Conservation (phyloP, 768 basidiomycete genomes). For the Podaxis sp. region DNA sequence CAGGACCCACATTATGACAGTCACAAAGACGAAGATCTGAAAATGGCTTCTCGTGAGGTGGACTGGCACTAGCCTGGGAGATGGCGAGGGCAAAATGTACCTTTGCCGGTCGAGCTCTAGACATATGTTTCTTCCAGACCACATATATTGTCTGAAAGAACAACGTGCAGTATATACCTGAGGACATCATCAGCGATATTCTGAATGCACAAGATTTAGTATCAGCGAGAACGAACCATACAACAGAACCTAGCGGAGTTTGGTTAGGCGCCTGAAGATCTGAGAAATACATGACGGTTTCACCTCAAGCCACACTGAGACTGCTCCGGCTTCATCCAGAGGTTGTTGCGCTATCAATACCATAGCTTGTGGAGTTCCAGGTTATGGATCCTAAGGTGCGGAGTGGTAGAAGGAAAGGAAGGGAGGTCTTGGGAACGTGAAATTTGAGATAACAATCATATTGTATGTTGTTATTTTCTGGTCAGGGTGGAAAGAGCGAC, state of each 20-base stretch:
- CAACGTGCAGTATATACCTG: neutral
- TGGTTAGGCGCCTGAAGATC: neutral
- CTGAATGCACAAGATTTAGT: neutral
- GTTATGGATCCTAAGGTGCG: neutral
- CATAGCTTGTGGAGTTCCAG: neutral
- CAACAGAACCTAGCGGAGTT: neutral
- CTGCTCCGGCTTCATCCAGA: neutral
- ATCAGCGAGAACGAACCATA: neutral
- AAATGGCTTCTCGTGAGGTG: neutral
- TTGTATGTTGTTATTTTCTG: no score
- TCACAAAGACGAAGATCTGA: neutral
- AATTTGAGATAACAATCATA: no score
- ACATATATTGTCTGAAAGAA: constrained; percentile 15
- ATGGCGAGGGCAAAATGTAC: neutral
- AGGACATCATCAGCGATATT: neutral
- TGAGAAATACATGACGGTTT: neutral
- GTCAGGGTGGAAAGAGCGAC: no score
- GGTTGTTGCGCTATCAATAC: neutral
- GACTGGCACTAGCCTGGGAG: neutral
- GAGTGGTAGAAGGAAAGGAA: no score
- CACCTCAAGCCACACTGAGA: neutral
- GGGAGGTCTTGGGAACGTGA: no score
- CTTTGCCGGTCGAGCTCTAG: constrained; percentile 10
- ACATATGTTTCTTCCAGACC: constrained; percentile 10
- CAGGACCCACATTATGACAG: neutral